phyloP scores from a whole-genome alignment of 2,329 filamentous ascomycete species.

The Ophiostoma himal-ulmi region DNA sequence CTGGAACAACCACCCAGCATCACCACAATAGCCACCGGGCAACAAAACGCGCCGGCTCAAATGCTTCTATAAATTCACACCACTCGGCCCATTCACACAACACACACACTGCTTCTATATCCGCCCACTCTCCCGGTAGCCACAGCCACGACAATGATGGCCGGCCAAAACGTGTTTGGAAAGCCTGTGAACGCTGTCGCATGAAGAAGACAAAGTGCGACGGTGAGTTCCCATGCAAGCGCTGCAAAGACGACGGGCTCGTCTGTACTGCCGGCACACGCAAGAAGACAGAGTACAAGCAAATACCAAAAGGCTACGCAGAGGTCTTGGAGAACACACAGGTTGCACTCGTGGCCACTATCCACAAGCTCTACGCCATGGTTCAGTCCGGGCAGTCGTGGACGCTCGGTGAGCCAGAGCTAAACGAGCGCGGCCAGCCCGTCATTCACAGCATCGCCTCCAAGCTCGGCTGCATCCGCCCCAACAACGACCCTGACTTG shows the following conservation, averaged over 20 bases:
- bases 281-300: conserved; percentile 65
- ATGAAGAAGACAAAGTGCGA: conserved; percentile 69
- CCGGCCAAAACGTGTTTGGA: conserved; percentile 60
- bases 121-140: conserved; percentile 31
- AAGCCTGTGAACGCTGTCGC: conserved; percentile 59
- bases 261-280: conserved; percentile 58
- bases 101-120: not conserved
- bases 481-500: conserved; percentile 55
- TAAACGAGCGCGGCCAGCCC: conserved; percentile 58
- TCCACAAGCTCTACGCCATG: conserved; percentile 62
- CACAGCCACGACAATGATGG: conserved; percentile 43
- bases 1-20: conserved; percentile 18
- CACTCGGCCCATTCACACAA: conserved; percentile 11
- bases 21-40: conserved; percentile 38
- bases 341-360: conserved; percentile 57
- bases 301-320: conserved; percentile 57
- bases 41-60: conserved; percentile 43
- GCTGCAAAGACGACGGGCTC: conserved; percentile 60
- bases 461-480: conserved; percentile 58
- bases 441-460: conserved; percentile 61
- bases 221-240: conserved; percentile 60
- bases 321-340: conserved; percentile 62
- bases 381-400: conserved; percentile 52
- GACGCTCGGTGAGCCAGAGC: conserved; percentile 57
- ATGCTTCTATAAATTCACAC: conserved; percentile 31